Percentiles rank a stretch among this genome's conserved stretches.
Evolutionary conservation across 106 monocot genomes (phyloP).

Genomic region (Dioscorea zingiberensis): DNA sequence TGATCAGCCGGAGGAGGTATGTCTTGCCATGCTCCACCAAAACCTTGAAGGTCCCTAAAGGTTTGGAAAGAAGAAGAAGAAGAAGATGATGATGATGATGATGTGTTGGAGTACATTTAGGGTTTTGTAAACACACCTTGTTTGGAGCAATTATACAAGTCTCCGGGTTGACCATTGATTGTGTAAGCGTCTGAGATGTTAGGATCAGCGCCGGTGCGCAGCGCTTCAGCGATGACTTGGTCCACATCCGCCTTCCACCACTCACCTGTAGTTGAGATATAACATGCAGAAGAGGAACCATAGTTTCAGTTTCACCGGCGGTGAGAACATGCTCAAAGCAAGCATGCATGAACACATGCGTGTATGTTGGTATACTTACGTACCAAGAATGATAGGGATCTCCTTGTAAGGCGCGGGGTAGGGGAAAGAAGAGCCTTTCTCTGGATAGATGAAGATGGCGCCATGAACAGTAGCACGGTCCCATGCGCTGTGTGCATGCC

Average conservation of each 20-base stretch:
- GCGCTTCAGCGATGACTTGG: constrained; percentile 5
- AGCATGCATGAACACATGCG: not conserved
- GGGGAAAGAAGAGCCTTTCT: not conserved
- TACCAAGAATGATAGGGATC: constrained; percentile 16
- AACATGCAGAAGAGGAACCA: not conserved
- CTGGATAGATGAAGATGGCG: constrained; percentile 11
- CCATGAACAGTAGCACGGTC: constrained; percentile 17
- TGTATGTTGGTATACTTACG: not conserved
- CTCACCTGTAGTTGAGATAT: constrained; percentile 36
- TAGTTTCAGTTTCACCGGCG: too few species aligned
- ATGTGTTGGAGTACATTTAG: too few species aligned
- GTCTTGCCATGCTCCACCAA: too few species aligned
- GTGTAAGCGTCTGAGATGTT: constrained; percentile 41
- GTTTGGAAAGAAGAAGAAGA: too few species aligned
- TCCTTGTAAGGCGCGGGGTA: constrained; percentile 2
- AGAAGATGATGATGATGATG: too few species aligned
- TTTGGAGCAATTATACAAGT: constrained; percentile 13
- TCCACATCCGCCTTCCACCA: constrained; percentile 43
- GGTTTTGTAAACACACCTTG: too few species aligned
- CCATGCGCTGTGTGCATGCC: constrained; percentile 25
- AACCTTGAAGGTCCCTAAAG: too few species aligned
- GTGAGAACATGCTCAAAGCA: too few species aligned
- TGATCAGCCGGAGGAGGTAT: too few species aligned
- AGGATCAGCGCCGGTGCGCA: constrained; percentile 25
- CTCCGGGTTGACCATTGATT: constrained; percentile 54